Evolutionary conservation across 148 eudicot genomes (phyloP).

Genomic region (Selenicereus undatus): DNA sequence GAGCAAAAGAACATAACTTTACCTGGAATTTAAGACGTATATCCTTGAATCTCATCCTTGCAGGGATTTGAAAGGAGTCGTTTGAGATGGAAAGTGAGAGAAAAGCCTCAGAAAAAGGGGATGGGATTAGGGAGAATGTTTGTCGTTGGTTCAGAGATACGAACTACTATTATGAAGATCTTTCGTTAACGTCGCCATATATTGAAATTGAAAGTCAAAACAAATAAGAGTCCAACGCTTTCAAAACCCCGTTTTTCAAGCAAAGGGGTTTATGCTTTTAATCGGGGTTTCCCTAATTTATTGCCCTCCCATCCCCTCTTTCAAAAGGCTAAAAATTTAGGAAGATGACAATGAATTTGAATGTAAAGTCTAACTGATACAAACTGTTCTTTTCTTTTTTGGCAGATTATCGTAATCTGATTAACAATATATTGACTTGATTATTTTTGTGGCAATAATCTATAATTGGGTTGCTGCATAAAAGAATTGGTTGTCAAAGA

Average conservation of each 20-base stretch:
- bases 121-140: background rate
- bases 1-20: background rate
- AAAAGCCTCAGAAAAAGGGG: background rate
- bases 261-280: slow-evolving; percentile 21
- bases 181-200: slow-evolving; percentile 2
- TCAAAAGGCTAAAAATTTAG: background rate
- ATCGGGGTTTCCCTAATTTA: slow-evolving; percentile 7
- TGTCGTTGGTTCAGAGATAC: background rate
- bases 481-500: background rate
- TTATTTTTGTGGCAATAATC: background rate
- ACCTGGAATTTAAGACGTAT: slow-evolving; percentile 30
- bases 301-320: background rate
- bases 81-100: background rate
- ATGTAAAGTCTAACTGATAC: background rate
- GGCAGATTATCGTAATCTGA: background rate
- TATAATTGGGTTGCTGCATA: background rate
- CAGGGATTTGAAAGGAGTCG: background rate
- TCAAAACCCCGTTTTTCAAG: slow-evolving; percentile 22
- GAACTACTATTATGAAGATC: background rate
- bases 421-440: background rate
- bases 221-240: slow-evolving; percentile 20
- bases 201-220: slow-evolving; percentile 10
- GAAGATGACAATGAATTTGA: background rate
- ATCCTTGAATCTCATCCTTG: slow-evolving; percentile 16
- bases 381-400: background rate